Conservation (phyloP, 306 rosid genomes). For the Medicago truncatula region MtrunA17r5.0-ANR NC_053049.1:24182501-24183000, state of each 20-base stretch:
- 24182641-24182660: neutral
- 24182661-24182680: neutral
- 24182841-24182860: neutral
- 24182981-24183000: neutral
- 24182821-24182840: neutral
- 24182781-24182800: too few relatives aligned
- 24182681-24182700: neutral
- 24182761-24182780: neutral
- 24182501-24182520: neutral
- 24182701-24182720: neutral
- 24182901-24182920: neutral
- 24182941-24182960: neutral
- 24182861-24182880: neutral
- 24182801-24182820: too few relatives aligned
- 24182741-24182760: neutral
- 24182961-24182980: neutral
- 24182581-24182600: slow-evolving; percentile 14
- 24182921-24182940: neutral
- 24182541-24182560: neutral
- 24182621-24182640: neutral
- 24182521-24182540: neutral
- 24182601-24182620: neutral
- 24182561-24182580: neutral
- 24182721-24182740: neutral
- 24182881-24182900: neutral